Conservation (phyloP, 202 grass and related monocot species). For the Alloteropsis angusta region DNA sequence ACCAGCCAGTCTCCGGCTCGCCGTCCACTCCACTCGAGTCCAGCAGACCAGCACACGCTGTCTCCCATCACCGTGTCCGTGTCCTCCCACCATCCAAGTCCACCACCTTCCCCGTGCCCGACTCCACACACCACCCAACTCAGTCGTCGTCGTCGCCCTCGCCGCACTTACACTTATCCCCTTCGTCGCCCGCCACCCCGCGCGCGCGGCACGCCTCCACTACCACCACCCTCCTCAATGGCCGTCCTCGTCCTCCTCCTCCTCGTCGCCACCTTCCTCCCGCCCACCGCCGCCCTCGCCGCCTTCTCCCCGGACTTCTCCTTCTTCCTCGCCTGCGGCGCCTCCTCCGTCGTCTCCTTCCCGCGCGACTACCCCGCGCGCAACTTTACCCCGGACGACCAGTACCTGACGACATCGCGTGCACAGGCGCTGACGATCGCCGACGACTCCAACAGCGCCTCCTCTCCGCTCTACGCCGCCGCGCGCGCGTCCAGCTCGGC, state of each 20-base stretch:
- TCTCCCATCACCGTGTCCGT: neutral
- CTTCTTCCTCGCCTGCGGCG: constrained; percentile 52
- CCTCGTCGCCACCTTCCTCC: constrained; percentile 20
- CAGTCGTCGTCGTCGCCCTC: neutral
- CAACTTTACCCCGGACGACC: constrained; percentile 25
- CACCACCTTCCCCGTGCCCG: constrained; percentile 30
- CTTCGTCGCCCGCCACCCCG: neutral
- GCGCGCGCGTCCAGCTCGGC: constrained; percentile 24
- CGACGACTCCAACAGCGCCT: neutral
- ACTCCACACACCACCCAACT: constrained; percentile 20
- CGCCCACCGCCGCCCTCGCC: constrained; percentile 7
- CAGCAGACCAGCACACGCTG: neutral
- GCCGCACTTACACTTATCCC: neutral
- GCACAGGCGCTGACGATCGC: neutral
- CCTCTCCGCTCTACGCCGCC: constrained; percentile 43
- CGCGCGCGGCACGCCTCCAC: neutral
- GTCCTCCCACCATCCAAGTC: neutral
- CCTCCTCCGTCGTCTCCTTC: constrained; percentile 1
- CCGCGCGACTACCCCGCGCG: neutral
- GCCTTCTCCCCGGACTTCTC: constrained; percentile 3
- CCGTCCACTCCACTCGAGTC: neutral
- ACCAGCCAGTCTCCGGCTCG: neutral
- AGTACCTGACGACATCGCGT: neutral
- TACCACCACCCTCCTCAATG: constrained; percentile 3
- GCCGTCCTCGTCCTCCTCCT: constrained; percentile 2